Evolutionary conservation across 768 basidiomycete species (phyloP), one percentile per base, ranked within the genome.

Genomic region (Lactarius quietus): DNA sequence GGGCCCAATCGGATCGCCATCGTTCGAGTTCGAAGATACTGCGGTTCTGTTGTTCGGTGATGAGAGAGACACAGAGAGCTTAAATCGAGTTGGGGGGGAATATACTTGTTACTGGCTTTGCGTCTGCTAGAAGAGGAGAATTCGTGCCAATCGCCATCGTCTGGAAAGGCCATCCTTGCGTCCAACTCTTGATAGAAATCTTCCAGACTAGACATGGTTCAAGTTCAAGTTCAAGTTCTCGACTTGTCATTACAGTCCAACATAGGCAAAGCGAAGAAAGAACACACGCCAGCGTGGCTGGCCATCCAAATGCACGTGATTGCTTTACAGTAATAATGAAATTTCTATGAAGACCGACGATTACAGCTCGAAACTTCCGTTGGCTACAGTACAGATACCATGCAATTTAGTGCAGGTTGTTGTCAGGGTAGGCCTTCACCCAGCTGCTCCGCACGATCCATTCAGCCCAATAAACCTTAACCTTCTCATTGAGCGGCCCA

Each of bases 361-460:
- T 26, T 48, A 26, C 23, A 43, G 3, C 43, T 9, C 43, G 43
- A 45, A 45, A 23, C 14, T 48, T 14, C n/a, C 26, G 26, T 15
- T 23, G 48, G 26, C 26, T 26, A 51, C 48, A 51, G 23, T 26
- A 26, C 26, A 48, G 9, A 26, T 6, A 14, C 12, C 45, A 23
- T 26, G 23, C n/a, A n/a, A 10, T 2, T 17, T 43, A 68, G 35
- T 63, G 61, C 55, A 66, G 76, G 63, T 68, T 65, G 67, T 73
- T 73, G 33, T 73, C 70, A 10, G 68, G 69, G 56, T 74, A 74
- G 20, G 70, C 64, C 61, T 66, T 65, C 71, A 77, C 73, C 80
- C 80, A 83, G 68, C 81, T 81, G 51, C 79, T 76, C 62, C 81
- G 76, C 64, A 68, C 74, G 48, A 67, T 71, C 83, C 82, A 86